Percentiles rank a stretch among this genome's conserved stretches.
Evolutionary conservation across 345 rosid species (phyloP).

Genomic region (Psidium friedrichsthalianum): DNA sequence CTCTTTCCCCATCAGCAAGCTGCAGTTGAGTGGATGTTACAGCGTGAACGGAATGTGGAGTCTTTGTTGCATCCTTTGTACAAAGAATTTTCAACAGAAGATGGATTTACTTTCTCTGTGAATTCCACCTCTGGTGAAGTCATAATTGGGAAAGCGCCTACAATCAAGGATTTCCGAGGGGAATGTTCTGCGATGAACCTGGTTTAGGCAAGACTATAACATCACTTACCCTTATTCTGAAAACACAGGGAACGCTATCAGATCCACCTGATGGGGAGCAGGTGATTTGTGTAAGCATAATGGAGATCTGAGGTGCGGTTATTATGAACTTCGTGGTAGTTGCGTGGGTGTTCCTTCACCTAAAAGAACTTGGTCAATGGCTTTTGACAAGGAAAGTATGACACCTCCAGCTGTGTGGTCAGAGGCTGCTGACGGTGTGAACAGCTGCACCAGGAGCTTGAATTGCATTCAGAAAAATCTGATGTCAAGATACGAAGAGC

Average conservation of each 20-base stretch:
- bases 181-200: conserved; percentile 99
- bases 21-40: conserved; percentile 92
- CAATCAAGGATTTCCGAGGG: conserved; percentile 78
- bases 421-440: conserved; percentile 16
- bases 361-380: conserved; percentile 43
- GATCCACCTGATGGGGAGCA: conserved; percentile 71
- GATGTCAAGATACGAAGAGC: conserved; percentile 28
- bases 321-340: conserved; percentile 60
- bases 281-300: conserved; percentile 55
- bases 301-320: conserved; percentile 57
- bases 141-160: conserved; percentile 51
- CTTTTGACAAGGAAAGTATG: conserved; percentile 18
- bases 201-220: conserved; percentile 96
- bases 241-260: conserved; percentile 78
- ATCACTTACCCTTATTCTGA: conserved; percentile 78
- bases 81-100: conserved; percentile 46
- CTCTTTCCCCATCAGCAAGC: conserved; percentile 90
- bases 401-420: conserved; percentile 11
- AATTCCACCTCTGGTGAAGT: conserved; percentile 66
- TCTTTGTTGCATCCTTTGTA: conserved; percentile 64
- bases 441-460: conserved; percentile 44
- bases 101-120: conserved; percentile 56
- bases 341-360: conserved; percentile 19
- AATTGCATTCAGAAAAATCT: conserved; percentile 51
- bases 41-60: conserved; percentile 60